Evolutionary conservation across 1,139 yeast species (phyloP).

Genomic region (Maudiozyma humilis): DNA sequence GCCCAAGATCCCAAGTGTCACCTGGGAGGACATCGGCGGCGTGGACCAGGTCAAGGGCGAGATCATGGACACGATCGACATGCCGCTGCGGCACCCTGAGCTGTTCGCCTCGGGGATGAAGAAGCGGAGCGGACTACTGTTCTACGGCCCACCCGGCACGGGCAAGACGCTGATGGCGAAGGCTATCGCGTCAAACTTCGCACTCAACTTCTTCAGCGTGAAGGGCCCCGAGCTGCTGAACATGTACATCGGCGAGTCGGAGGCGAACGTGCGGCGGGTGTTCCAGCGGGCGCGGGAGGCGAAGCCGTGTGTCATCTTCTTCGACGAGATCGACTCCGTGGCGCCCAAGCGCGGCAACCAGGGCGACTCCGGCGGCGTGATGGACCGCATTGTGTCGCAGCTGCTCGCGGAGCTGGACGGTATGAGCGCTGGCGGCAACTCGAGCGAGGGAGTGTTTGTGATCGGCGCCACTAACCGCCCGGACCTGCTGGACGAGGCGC

Average conservation of each 20-base stretch:
- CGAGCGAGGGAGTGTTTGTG: slow-evolving; percentile 88
- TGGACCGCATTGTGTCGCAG: slow-evolving; percentile 96
- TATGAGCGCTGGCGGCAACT: slow-evolving; percentile 52
- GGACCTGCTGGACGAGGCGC: slow-evolving; percentile 85
- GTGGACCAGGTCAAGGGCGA: slow-evolving; percentile 83
- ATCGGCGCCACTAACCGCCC: slow-evolving; percentile 98
- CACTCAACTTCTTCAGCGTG: slow-evolving; percentile 87
- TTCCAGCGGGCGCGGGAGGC: slow-evolving; percentile 94
- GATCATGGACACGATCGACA: slow-evolving; percentile 87
- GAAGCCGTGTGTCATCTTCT: slow-evolving; percentile 92
- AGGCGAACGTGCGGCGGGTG: slow-evolving; percentile 89
- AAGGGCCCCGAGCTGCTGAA: slow-evolving; percentile 92
- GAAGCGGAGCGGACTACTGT: slow-evolving; percentile 85
- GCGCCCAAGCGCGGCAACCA: slow-evolving; percentile 98
- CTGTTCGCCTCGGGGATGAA: slow-evolving; percentile 80
- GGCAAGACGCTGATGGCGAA: slow-evolving; percentile 93
- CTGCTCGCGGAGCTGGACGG: slow-evolving; percentile 91
- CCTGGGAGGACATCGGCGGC: slow-evolving; percentile 80
- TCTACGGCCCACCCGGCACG: slow-evolving; percentile 98
- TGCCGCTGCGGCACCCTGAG: slow-evolving; percentile 92
- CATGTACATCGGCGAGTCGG: slow-evolving; percentile 98
- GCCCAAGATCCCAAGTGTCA: slow-evolving; percentile 88
- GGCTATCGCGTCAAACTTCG: slow-evolving; percentile 92
- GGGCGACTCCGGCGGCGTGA: slow-evolving; percentile 97
- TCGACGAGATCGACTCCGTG: slow-evolving; percentile 93